Percentiles rank a stretch among this genome's conserved stretches.
Conservation (phyloP, 345 rosid genomes). For the Brassica rapa region DNA sequence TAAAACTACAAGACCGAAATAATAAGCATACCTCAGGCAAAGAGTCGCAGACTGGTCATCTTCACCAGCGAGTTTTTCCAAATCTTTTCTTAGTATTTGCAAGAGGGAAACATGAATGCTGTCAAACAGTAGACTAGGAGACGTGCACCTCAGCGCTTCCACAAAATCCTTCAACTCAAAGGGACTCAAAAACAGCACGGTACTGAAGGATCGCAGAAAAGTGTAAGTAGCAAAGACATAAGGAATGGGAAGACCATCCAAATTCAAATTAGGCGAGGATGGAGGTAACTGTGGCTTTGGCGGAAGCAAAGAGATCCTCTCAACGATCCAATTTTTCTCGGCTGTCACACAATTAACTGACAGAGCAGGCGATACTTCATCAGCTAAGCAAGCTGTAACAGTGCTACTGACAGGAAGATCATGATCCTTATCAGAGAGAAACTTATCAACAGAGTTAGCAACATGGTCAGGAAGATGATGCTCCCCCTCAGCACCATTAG, state of each 20-base stretch:
- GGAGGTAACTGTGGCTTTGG: slow-evolving; percentile 73
- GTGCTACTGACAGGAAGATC: slow-evolving; percentile 37
- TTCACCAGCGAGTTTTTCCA: slow-evolving; percentile 74
- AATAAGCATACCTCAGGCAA: slow-evolving; percentile 79
- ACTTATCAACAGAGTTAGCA: slow-evolving; percentile 37
- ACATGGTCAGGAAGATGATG: slow-evolving; percentile 37
- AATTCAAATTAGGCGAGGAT: slow-evolving; percentile 60
- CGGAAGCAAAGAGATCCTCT: slow-evolving; percentile 52
- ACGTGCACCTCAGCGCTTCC: slow-evolving; percentile 60
- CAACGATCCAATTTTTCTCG: slow-evolving; percentile 46
- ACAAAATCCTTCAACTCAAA: slow-evolving; percentile 89
- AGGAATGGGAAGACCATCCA: slow-evolving; percentile 62
- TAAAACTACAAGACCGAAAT: not conserved
- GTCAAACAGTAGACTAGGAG: slow-evolving; percentile 66
- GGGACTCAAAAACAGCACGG: slow-evolving; percentile 81
- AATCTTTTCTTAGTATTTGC: slow-evolving; percentile 67
- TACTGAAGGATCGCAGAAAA: slow-evolving; percentile 85
- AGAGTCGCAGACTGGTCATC: slow-evolving; percentile 76
- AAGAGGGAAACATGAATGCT: slow-evolving; percentile 79
- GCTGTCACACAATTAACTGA: slow-evolving; percentile 58
- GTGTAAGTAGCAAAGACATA: slow-evolving; percentile 78
- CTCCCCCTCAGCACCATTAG: slow-evolving; percentile 37
- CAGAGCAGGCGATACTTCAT: slow-evolving; percentile 53
- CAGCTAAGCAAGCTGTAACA: slow-evolving; percentile 27
- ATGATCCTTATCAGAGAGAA: slow-evolving; percentile 39